These are phyloP conservation scores for Psidium friedrichsthalianum DNA, from an alignment of 345 rosid species.

Conservation along the genomic window DNA sequence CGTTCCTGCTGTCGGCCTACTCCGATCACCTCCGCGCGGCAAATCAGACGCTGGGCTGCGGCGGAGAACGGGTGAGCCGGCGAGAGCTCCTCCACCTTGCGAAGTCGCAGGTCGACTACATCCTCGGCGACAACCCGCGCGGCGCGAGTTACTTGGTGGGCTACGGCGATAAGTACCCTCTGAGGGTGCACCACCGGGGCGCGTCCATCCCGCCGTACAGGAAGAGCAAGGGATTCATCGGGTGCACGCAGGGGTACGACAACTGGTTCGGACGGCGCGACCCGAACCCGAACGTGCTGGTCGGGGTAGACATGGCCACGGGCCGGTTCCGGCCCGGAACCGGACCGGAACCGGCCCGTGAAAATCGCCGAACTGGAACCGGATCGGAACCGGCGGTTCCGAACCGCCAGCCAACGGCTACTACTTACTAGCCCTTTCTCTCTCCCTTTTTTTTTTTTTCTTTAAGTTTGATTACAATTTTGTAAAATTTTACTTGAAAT, in stretches of 20 bases:
- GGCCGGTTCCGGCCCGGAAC: too few species aligned
- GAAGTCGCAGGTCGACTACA: conserved; percentile 51
- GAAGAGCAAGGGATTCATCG: conserved; percentile 35
- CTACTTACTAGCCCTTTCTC: too few species aligned
- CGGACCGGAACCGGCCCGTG: too few species aligned
- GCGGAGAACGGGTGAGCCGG: conserved; percentile 7
- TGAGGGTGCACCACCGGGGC: conserved; percentile 62
- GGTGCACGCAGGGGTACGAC: conserved; percentile 64
- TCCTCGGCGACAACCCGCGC: conserved; percentile 48
- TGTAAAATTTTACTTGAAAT: too few species aligned
- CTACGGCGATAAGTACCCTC: conserved; percentile 35
- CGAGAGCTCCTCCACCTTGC: conserved; percentile 22
- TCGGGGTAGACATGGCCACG: too few species aligned
- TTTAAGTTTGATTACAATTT: too few species aligned
- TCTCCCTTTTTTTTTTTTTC: too few species aligned
- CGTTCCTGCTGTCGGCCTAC: conserved; percentile 39
- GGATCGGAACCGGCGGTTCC: too few species aligned
- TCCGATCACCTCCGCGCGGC: conserved; percentile 28
- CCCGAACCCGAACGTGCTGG: conserved; percentile 38
- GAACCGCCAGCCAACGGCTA: too few species aligned
- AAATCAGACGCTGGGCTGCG: conserved; percentile 20
- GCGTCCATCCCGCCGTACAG: conserved; percentile 40
- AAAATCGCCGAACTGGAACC: too few species aligned
- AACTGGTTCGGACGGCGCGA: conserved; percentile 17
- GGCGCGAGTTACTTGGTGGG: conserved; percentile 53